phyloP scores from a whole-genome alignment of 2,329 filamentous ascomycete genomes.

The Colletotrichum lindemuthianum region DNA sequence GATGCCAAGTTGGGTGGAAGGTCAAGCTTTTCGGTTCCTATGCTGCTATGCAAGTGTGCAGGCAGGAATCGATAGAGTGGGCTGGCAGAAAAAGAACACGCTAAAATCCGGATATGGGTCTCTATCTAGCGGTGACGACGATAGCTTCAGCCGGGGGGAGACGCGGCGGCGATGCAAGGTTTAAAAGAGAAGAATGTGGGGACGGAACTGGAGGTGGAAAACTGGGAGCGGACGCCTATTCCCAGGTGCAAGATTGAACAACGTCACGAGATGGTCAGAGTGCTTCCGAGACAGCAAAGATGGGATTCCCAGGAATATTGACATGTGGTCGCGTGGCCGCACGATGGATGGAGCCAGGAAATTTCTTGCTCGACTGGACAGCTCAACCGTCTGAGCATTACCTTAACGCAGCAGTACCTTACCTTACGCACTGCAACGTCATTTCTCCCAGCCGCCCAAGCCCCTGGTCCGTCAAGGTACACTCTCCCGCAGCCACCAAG shows the following conservation, averaged over 20 bases:
- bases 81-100: slow-evolving; percentile 20
- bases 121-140: slow-evolving; percentile 33
- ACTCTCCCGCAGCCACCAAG: background rate
- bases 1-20: background rate
- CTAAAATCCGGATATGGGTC: slow-evolving; percentile 26
- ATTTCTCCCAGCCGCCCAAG: slow-evolving; percentile 10
- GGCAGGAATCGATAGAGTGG: slow-evolving; percentile 23
- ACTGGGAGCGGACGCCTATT: background rate
- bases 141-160: slow-evolving; percentile 28
- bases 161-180: slow-evolving; percentile 7
- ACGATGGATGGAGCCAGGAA: slow-evolving; percentile 10
- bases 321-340: slow-evolving; percentile 33
- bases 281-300: slow-evolving; percentile 13
- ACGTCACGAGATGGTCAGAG: slow-evolving; percentile 16
- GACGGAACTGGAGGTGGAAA: background rate
- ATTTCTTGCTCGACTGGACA: slow-evolving; percentile 27
- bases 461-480: background rate
- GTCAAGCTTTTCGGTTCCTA: slow-evolving; percentile 20
- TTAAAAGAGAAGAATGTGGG: background rate
- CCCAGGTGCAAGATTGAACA: background rate
- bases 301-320: slow-evolving; percentile 20
- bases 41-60: slow-evolving; percentile 3
- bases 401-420: background rate
- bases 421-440: slow-evolving; percentile 6
- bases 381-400: slow-evolving; percentile 12